Base-by-base conservation (phyloP, 352 stramenopile genomes). In the Globisporangium ultimum region DNA sequence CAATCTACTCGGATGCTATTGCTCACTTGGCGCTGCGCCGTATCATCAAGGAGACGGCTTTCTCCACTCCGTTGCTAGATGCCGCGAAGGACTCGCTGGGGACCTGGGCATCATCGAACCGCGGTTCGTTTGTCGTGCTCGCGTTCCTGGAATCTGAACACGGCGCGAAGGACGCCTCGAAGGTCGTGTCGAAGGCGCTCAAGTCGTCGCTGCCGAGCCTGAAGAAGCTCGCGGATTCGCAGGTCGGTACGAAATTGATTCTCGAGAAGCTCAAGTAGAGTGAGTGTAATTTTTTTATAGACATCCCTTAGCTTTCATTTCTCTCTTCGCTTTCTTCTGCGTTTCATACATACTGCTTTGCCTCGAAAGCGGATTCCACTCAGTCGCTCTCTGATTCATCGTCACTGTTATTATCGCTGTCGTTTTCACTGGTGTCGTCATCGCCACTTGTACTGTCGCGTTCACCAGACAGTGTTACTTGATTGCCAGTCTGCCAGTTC, bases 171-270 rank as follows among this genome's bases (percentile, higher is more conserved):
- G 76, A 90, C 20, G 76, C 75, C 43, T 57, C 55, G 20, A 76
- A 77, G 60, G 66, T 79, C 9, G 67, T 95, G 18, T 61, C 71
- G 51, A 89, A 85, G 53, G 76, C 77, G 38, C 74, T 95, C 51
- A 85, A 89, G 61, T 48, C 75, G 32, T 63, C 71, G 21, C 78
- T 83, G 61, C 28, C 60, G 55, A 76, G 80, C 55, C 64, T 92
- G 45, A 80, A 78, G 63, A 86, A 87, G 63, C 75, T 89, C 32
- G 59, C 64, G 12, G 72, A 75, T 42, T 41, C 61, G 60, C 82
- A 92, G 70, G 85, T 76, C 52, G 86, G 86, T 55, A 93, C 82
- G 54, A 90, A 87, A 67, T 74, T 95, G 76, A 74, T 95, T 65
- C 67, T 92, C 55, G 83, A 90, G 63, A 93, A 93, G 65, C 82